Evolutionary conservation across 495 filamentous ascomycete genomes (phyloP).

Genomic region (Oleoguttula mirabilis): DNA sequence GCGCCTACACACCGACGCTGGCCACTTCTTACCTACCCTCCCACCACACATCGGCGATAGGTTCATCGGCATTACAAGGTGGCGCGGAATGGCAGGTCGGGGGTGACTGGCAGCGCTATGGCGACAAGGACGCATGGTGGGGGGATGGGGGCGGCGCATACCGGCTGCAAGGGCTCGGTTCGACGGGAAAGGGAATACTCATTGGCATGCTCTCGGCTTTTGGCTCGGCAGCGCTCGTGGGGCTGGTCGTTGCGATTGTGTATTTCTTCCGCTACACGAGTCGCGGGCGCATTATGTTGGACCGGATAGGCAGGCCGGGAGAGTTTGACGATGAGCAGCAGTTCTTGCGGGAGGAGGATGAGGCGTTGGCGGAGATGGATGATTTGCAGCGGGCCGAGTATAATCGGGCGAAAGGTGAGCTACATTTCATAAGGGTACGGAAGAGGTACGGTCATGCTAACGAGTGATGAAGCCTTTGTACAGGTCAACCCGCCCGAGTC

Average conservation of each 20-base stretch:
- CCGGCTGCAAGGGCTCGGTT: slow-evolving; percentile 19
- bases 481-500: slow-evolving; percentile 94
- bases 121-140: slow-evolving; percentile 1
- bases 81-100: background rate
- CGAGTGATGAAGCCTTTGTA: slow-evolving; percentile 57
- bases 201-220: slow-evolving; percentile 96
- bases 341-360: slow-evolving; percentile 81
- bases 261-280: slow-evolving; percentile 91
- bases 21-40: slow-evolving; percentile 14
- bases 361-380: slow-evolving; percentile 91
- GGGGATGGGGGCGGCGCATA: background rate
- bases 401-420: slow-evolving; percentile 81
- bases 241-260: slow-evolving; percentile 66
- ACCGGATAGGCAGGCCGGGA: slow-evolving; percentile 84
- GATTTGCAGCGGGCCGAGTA: slow-evolving; percentile 84
- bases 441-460: no score
- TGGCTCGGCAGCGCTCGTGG: slow-evolving; percentile 76
- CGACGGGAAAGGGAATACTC: slow-evolving; percentile 68
- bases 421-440: no score
- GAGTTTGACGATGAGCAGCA: slow-evolving; percentile 97
- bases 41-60: background rate
- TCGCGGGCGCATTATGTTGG: slow-evolving; percentile 80
- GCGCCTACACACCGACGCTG: slow-evolving; percentile 10
- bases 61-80: background rate
- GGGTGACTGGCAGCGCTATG: background rate